Evolutionary conservation across 805 yeast genomes (phyloP).

Genomic region (Lipomyces spencermartinsiae): DNA sequence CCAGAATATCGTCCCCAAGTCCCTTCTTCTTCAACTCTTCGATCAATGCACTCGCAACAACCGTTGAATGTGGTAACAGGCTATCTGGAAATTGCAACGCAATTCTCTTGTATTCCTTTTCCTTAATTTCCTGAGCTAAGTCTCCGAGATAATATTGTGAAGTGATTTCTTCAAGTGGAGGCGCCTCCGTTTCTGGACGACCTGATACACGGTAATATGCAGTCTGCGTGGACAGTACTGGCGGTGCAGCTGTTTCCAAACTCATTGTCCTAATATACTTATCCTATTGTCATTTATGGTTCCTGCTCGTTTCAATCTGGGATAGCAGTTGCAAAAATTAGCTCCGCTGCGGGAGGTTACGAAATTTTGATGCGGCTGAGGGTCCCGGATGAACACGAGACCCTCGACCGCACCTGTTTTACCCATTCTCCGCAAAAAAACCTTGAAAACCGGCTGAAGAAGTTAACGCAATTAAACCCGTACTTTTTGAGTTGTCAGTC

Average conservation of each 20-base stretch:
- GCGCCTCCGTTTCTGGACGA: constrained; percentile 18
- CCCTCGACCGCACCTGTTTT: background rate
- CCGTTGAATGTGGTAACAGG: constrained; percentile 77
- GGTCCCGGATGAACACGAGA: background rate
- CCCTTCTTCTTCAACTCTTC: constrained; percentile 34
- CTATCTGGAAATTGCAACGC: constrained; percentile 92
- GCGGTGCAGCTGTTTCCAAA: constrained; percentile 52
- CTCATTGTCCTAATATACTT: background rate
- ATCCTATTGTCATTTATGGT: constrained; percentile 9
- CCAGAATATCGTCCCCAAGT: constrained; percentile 40
- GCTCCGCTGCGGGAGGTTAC: too few species aligned
- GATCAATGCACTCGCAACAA: constrained; percentile 57
- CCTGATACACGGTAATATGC: constrained; percentile 59
- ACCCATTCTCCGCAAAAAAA: background rate
- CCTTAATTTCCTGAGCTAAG: constrained; percentile 36
- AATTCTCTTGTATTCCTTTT: constrained; percentile 49
- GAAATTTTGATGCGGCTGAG: too few species aligned
- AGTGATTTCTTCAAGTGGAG: constrained; percentile 47
- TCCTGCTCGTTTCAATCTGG: background rate
- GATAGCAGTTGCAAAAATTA: background rate
- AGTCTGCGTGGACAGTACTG: constrained; percentile 76
- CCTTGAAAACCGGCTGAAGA: background rate
- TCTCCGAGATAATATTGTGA: constrained; percentile 53
- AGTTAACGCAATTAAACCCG: background rate
- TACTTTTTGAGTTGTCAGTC: background rate